Percentiles rank a stretch among this genome's conserved stretches.
phyloP scores from a whole-genome alignment of 139 green algal species.

The Nannochloris sp. region DNA sequence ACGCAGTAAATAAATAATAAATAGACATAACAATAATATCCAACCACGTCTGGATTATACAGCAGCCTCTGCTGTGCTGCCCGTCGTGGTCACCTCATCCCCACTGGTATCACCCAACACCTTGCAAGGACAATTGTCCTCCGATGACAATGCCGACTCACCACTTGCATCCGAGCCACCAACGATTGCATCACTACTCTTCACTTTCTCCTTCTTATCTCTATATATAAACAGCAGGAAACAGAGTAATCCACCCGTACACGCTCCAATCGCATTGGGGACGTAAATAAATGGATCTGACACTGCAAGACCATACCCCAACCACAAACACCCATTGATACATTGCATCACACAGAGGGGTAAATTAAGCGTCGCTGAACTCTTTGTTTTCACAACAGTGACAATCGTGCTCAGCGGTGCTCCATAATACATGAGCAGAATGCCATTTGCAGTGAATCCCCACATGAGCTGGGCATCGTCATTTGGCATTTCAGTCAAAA shows the following conservation, averaged over 20 bases:
- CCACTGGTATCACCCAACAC: no score
- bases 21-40: no score
- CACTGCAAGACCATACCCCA: constrained; percentile 34
- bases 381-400: constrained; percentile 47
- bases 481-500: constrained; percentile 6
- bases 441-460: constrained; percentile 29
- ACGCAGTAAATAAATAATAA: no score
- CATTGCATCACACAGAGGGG: constrained; percentile 46
- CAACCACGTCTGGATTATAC: no score
- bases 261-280: constrained; percentile 38
- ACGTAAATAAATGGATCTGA: constrained; percentile 44
- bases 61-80: no score
- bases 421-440: constrained; percentile 55
- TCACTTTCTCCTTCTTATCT: constrained; percentile 4
- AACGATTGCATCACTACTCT: constrained; percentile 2
- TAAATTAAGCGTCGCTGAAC: constrained; percentile 41
- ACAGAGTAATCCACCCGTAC: not conserved
- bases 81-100: no score
- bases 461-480: constrained; percentile 20
- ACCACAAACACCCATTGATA: constrained; percentile 47
- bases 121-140: no score
- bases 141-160: no score
- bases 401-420: constrained; percentile 43
- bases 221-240: constrained; percentile 15
- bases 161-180: not conserved